These are phyloP conservation scores for Hypoxylon sp. DNA, from an alignment of 2,329 filamentous ascomycete genomes.

Conservation along the genomic window DNA sequence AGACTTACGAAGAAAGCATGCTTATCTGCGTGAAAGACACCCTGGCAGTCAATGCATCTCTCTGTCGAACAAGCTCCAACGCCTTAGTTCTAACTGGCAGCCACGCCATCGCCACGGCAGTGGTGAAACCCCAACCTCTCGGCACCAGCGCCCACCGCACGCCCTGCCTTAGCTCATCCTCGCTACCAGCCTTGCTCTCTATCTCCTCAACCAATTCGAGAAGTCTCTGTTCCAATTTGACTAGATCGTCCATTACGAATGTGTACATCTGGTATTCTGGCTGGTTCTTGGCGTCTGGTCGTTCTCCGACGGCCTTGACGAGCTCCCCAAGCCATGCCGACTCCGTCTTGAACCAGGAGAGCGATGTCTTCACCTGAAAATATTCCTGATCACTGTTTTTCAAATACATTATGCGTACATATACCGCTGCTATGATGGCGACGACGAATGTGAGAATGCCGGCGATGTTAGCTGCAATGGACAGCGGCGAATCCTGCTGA, in stretches of 20 bases:
- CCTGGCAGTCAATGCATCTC: slow-evolving; percentile 61
- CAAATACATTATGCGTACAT: slow-evolving; percentile 62
- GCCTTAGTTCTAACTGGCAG: slow-evolving; percentile 61
- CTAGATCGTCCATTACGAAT: slow-evolving; percentile 64
- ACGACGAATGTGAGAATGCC: slow-evolving; percentile 65
- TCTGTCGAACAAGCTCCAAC: slow-evolving; percentile 62
- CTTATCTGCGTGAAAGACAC: slow-evolving; percentile 66
- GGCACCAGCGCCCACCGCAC: slow-evolving; percentile 58
- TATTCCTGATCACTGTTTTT: slow-evolving; percentile 64
- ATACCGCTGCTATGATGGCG: slow-evolving; percentile 62
- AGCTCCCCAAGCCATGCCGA: slow-evolving; percentile 63
- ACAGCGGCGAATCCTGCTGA: slow-evolving; percentile 61
- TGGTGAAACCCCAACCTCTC: slow-evolving; percentile 57
- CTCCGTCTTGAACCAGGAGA: slow-evolving; percentile 67
- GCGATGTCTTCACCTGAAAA: slow-evolving; percentile 62
- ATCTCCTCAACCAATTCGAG: slow-evolving; percentile 63
- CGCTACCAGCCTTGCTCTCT: slow-evolving; percentile 54
- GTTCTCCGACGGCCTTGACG: slow-evolving; percentile 52
- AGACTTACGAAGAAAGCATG: slow-evolving; percentile 61
- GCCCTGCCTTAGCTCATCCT: slow-evolving; percentile 44
- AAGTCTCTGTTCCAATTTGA: slow-evolving; percentile 61
- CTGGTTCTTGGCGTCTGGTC: slow-evolving; percentile 49
- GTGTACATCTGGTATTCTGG: slow-evolving; percentile 64
- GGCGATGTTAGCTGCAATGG: slow-evolving; percentile 60
- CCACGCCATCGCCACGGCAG: slow-evolving; percentile 63